These are phyloP conservation scores for Diplodia sapinea DNA, from an alignment of 2,329 filamentous ascomycete species.

Conservation along the genomic window DNA sequence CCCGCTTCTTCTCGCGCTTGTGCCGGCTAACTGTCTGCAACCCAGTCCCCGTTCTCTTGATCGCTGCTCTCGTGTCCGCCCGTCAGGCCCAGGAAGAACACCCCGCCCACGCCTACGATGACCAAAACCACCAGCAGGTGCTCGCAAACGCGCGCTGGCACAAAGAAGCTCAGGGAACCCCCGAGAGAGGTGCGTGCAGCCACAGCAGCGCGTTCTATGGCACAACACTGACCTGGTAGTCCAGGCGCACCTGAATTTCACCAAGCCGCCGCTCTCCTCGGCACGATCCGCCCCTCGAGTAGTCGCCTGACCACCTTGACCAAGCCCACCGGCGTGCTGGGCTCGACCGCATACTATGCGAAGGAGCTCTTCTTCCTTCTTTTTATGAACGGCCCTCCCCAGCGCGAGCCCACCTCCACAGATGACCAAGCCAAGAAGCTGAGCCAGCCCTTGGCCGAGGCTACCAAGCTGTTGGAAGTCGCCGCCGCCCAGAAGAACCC, in stretches of 20 bases:
- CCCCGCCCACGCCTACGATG: not conserved
- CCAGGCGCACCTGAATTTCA: constrained; percentile 41
- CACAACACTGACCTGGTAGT: constrained; percentile 16
- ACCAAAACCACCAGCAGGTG: constrained; percentile 10
- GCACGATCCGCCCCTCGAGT: constrained; percentile 49
- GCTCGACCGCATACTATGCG: constrained; percentile 64
- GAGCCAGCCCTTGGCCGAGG: constrained; percentile 60
- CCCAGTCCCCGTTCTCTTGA: constrained; percentile 43
- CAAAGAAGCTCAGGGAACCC: constrained; percentile 18
- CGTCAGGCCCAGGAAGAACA: constrained; percentile 30
- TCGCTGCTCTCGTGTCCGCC: constrained; percentile 39
- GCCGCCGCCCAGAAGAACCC: constrained; percentile 66
- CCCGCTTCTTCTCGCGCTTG: not conserved
- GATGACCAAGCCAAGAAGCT: constrained; percentile 51
- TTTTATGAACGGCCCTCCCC: constrained; percentile 67
- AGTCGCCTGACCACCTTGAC: constrained; percentile 49
- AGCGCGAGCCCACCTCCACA: constrained; percentile 51
- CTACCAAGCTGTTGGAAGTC: constrained; percentile 63
- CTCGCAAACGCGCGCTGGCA: constrained; percentile 22
- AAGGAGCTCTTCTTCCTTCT: constrained; percentile 67
- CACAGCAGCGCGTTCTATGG: not conserved
- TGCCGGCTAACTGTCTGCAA: not conserved
- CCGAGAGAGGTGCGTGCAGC: constrained; percentile 18
- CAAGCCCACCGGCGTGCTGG: constrained; percentile 64
- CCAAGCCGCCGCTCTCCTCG: constrained; percentile 51